phyloP scores from a whole-genome alignment of 768 basidiomycete genomes.

The Trichaptum fuscoviolaceum region DNA sequence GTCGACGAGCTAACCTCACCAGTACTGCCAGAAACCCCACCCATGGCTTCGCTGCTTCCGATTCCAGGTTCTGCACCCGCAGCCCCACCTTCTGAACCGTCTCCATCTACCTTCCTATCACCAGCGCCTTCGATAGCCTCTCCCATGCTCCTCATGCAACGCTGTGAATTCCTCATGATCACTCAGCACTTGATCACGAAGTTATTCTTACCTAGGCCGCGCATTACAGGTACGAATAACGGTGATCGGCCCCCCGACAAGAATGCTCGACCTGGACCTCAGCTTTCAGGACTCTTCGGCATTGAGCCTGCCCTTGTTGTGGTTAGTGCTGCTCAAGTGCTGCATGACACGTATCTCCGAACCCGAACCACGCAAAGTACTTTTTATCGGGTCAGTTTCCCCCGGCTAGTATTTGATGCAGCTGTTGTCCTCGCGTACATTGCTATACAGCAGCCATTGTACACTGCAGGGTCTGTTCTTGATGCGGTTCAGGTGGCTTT shows the following conservation, averaged over 20 bases:
- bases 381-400: slow-evolving; percentile 46
- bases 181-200: slow-evolving; percentile 59
- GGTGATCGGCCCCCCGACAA: slow-evolving; percentile 22
- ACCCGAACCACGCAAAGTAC: slow-evolving; percentile 43
- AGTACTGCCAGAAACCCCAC: background rate
- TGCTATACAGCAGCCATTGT: slow-evolving; percentile 46
- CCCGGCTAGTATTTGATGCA: slow-evolving; percentile 61
- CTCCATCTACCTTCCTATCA: slow-evolving; percentile 9
- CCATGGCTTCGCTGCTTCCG: background rate
- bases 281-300: slow-evolving; percentile 51
- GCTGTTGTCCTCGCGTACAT: slow-evolving; percentile 60
- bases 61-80: background rate
- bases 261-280: slow-evolving; percentile 12
- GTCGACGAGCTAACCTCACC: background rate
- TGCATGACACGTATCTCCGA: slow-evolving; percentile 35
- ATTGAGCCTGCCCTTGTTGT: slow-evolving; percentile 64
- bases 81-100: slow-evolving; percentile 6
- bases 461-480: slow-evolving; percentile 40
- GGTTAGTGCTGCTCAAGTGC: slow-evolving; percentile 43
- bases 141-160: slow-evolving; percentile 38
- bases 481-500: slow-evolving; percentile 41
- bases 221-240: background rate
- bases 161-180: slow-evolving; percentile 55
- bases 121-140: background rate
- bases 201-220: slow-evolving; percentile 63